A percentile compares a stretch with the other conserved stretches of the same genome.
Conservation (phyloP, 306 rosid species). For the Quercus gilva region DNA sequence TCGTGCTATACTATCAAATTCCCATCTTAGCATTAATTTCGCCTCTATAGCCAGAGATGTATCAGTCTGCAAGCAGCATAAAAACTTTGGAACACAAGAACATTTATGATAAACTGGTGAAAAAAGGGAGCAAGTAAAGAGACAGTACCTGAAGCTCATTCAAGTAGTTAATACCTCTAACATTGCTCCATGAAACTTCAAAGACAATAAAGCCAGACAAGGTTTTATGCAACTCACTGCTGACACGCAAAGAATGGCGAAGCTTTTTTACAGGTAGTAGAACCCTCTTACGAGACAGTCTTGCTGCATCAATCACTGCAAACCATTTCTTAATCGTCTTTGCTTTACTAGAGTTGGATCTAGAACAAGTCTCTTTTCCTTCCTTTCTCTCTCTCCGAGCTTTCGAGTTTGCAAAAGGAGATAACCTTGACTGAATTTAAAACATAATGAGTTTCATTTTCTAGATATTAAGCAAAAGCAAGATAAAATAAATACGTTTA, state of each 20-base stretch:
- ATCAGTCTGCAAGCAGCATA: constrained; percentile 66
- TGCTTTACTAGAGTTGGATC: constrained; percentile 36
- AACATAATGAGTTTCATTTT: constrained; percentile 7
- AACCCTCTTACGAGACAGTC: constrained; percentile 63
- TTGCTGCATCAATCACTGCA: constrained; percentile 57
- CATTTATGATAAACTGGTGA: constrained; percentile 15
- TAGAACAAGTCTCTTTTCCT: constrained; percentile 45
- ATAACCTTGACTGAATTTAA: constrained; percentile 78
- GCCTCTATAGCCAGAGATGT: constrained; percentile 83
- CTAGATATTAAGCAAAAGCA: background rate
- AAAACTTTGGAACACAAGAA: constrained; percentile 11
- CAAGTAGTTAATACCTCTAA: constrained; percentile 87
- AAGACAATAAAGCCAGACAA: constrained; percentile 85
- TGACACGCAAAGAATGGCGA: constrained; percentile 54
- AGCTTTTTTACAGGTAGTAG: constrained; percentile 79
- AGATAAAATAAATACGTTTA: constrained; percentile 19
- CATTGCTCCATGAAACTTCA: constrained; percentile 78
- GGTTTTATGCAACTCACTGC: constrained; percentile 77
- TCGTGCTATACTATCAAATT: constrained; percentile 86
- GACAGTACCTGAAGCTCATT: constrained; percentile 87
- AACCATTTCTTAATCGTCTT: constrained; percentile 59
- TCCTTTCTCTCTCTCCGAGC: constrained; percentile 46
- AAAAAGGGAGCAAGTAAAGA: constrained; percentile 21
- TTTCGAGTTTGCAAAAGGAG: constrained; percentile 88
- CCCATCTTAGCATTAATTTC: constrained; percentile 89